Conservation (phyloP, 2,329 filamentous ascomycete genomes). For the Aspergillus fijiensis region DNA sequence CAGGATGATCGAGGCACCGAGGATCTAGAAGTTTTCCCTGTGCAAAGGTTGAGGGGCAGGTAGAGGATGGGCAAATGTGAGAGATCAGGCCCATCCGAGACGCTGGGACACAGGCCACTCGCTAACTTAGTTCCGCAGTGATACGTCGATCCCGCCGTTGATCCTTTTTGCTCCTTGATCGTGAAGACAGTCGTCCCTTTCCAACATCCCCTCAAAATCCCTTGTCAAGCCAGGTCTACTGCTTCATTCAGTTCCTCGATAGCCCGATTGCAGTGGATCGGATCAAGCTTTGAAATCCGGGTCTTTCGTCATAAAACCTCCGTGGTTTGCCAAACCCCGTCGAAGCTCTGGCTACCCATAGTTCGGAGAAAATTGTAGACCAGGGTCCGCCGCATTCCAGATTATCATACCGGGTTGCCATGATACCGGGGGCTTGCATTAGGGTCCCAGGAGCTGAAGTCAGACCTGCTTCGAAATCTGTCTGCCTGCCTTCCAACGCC, state of each 20-base stretch:
- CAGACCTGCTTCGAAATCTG: neutral
- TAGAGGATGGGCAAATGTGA: conserved; percentile 1
- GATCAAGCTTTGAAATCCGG: neutral
- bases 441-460: neutral
- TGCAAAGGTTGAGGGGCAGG: neutral
- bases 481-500: neutral
- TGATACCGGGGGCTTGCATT: conserved; percentile 9
- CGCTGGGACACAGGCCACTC: conserved; percentile 1
- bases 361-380: neutral
- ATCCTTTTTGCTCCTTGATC: neutral
- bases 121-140: neutral
- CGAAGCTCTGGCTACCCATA: neutral
- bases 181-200: neutral
- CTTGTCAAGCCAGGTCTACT: neutral
- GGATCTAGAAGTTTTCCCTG: neutral
- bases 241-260: neutral
- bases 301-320: neutral
- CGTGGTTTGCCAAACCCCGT: neutral
- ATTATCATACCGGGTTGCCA: conserved; percentile 20
- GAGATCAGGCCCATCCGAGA: conserved; percentile 6
- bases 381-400: conserved; percentile 19
- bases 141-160: neutral
- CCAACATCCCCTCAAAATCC: neutral
- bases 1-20: neutral
- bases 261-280: neutral